Evolutionary conservation across 169 alveolate species (phyloP), one percentile per base, ranked within the genome.

Genomic region (Plasmodium ovale): DNA sequence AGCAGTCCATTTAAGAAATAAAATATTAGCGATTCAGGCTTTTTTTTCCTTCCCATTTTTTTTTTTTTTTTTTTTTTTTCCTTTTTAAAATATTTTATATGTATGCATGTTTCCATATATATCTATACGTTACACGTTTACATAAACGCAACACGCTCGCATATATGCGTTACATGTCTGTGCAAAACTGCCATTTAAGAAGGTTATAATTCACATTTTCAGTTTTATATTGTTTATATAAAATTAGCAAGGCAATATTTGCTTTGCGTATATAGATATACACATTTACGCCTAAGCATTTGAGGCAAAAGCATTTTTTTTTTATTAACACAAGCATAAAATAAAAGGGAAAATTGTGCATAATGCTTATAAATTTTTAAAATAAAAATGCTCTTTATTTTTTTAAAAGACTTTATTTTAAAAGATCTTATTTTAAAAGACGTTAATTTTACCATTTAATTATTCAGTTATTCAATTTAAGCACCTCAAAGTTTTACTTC

Each of bases 1-100:
- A 79, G 49, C 82, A 65, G 33, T 47, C 89, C 25, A 54, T 79
- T 79, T 79, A 67, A 60, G 44, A 25, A 42, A 73, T 31, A 10
- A 58, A 56, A 53, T 65, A 39, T 37, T 10, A 53, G 54, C 68
- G 10, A 58, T 44, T 42, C 67, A 72, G 14, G 42, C n/a, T 16
- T 65, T 65, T 54, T 65, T 65, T 67, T 67, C 37, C 37, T 14
- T 47, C 16, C 12, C 56, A 2, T 35, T 67, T 31, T 65, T 65
- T 67, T 53, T 72, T 53, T 56, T 72, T 72, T 53, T 60, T 72
- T 47, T 53, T 54, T 37, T 44, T 69, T 49, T 39, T n/a, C n/a
- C n/a, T n/a, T n/a, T n/a, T n/a, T n/a, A n/a, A n/a, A n/a, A n/a
- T n/a, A 71, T 73, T 23, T 59, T 59, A 23, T 59, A 0, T 59